Conservation (phyloP, 371 early-diverging fungal genomes). For the Circinella minor region DNA sequence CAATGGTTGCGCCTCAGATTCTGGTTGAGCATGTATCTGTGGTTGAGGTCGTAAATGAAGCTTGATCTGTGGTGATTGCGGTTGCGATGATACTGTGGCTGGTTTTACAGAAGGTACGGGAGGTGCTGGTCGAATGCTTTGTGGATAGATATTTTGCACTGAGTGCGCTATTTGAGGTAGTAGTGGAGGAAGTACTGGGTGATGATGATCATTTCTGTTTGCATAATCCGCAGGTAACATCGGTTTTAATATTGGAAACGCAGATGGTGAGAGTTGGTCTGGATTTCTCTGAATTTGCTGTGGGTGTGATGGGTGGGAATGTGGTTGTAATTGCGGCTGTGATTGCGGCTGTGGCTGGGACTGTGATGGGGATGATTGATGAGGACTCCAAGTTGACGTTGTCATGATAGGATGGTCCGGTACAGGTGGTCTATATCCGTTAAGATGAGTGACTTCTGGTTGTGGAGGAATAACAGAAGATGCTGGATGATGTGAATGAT, state of each 20-base stretch:
- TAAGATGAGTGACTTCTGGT: not conserved
- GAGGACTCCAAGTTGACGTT: not conserved
- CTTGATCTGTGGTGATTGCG: not conserved
- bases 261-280: not conserved
- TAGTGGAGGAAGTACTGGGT: conserved; percentile 4
- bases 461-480: not conserved
- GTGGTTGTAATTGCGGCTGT: too few relatives aligned
- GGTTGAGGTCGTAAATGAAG: not conserved
- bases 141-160: not conserved
- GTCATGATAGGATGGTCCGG: not conserved
- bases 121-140: conserved; percentile 11
- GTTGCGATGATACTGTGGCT: not conserved
- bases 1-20: not conserved
- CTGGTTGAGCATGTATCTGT: not conserved
- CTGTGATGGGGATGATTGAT: not conserved
- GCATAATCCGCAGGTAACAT: conserved; percentile 1
- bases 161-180: conserved; percentile 11
- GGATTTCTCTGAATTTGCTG: not conserved
- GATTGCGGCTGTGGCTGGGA: too few relatives aligned
- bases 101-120: not conserved
- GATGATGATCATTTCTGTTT: not conserved
- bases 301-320: not conserved
- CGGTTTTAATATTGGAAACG: not conserved
- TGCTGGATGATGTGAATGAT: not conserved
- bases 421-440: not conserved